A percentile compares a stretch with the other conserved stretches of the same genome.
phyloP scores from a whole-genome alignment of 345 rosid species.

The Euphorbia peplus region DNA sequence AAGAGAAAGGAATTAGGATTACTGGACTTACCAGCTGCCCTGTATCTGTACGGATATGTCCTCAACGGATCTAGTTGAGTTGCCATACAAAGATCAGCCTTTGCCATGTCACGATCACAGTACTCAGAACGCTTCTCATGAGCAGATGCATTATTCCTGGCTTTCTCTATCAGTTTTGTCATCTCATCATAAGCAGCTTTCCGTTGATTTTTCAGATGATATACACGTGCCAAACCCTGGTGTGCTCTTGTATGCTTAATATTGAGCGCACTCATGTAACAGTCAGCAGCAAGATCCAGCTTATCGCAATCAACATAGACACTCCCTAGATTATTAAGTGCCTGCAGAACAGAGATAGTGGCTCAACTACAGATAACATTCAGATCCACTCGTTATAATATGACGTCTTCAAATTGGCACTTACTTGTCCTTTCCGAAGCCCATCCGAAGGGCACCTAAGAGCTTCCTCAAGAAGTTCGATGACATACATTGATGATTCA shows the following conservation, averaged over 20 bases:
- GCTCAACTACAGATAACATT: neutral
- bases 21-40: slow-evolving; percentile 73
- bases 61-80: slow-evolving; percentile 86
- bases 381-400: neutral
- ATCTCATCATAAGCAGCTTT: slow-evolving; percentile 93
- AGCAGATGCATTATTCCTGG: slow-evolving; percentile 83
- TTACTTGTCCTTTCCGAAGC: slow-evolving; percentile 97
- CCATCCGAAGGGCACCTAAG: slow-evolving; percentile 96
- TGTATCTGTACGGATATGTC: slow-evolving; percentile 95
- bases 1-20: neutral
- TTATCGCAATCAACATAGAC: slow-evolving; percentile 83
- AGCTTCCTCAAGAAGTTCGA: slow-evolving; percentile 86
- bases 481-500: slow-evolving; percentile 61
- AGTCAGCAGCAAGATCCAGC: slow-evolving; percentile 83
- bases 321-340: slow-evolving; percentile 85
- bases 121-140: slow-evolving; percentile 97
- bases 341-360: slow-evolving; percentile 46
- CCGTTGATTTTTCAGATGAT: slow-evolving; percentile 73
- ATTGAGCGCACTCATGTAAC: slow-evolving; percentile 84
- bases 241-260: slow-evolving; percentile 97
- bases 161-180: slow-evolving; percentile 92
- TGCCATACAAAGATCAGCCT: slow-evolving; percentile 73
- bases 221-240: slow-evolving; percentile 92
- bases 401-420: slow-evolving; percentile 13
- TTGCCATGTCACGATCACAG: slow-evolving; percentile 91